Evolutionary conservation across 441 rosid genomes (phyloP).

Genomic region (Mallotus repandus): DNA sequence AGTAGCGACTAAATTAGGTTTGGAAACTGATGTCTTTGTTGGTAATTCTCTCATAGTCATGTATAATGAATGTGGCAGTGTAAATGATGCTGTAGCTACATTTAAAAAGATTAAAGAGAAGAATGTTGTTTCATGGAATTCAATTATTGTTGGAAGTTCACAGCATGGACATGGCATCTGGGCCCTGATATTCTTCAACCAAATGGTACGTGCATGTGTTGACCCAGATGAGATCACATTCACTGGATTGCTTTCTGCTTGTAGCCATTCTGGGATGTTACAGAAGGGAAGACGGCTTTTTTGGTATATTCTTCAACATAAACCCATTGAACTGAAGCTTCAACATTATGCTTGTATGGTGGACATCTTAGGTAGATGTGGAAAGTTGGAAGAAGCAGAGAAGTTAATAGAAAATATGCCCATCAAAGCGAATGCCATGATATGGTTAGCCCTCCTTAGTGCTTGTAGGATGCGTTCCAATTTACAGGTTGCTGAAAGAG

Average conservation of each 20-base stretch:
- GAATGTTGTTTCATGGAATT: conserved; percentile 72
- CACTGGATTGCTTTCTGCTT: conserved; percentile 68
- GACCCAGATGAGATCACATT: conserved; percentile 72
- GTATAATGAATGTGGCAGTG: conserved; percentile 60
- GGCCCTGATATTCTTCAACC: conserved; percentile 51
- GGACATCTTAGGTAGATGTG: conserved; percentile 64
- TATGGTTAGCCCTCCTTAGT: conserved; percentile 62
- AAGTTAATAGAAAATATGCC: conserved; percentile 51
- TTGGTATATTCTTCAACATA: conserved; percentile 37
- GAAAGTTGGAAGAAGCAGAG: conserved; percentile 57
- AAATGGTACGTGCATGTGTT: conserved; percentile 57
- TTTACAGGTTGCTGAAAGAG: conserved; percentile 53
- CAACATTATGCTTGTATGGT: conserved; percentile 76
- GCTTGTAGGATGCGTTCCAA: conserved; percentile 62
- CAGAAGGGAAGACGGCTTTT: conserved; percentile 60
- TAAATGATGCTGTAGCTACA: conserved; percentile 42
- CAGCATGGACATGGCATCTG: conserved; percentile 64
- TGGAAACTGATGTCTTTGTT: conserved; percentile 53
- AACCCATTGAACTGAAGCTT: conserved; percentile 43
- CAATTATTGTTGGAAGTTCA: conserved; percentile 65
- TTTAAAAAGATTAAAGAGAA: conserved; percentile 44
- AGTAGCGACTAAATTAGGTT: conserved; percentile 50
- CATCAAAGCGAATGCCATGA: conserved; percentile 49
- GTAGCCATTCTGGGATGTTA: conserved; percentile 62
- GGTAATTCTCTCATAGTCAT: conserved; percentile 71